Percentiles rank a stretch among this genome's conserved stretches.
These are phyloP conservation scores for Talinum fruticosum DNA, from an alignment of 148 eudicot genomes.

Conservation along the genomic window DNA sequence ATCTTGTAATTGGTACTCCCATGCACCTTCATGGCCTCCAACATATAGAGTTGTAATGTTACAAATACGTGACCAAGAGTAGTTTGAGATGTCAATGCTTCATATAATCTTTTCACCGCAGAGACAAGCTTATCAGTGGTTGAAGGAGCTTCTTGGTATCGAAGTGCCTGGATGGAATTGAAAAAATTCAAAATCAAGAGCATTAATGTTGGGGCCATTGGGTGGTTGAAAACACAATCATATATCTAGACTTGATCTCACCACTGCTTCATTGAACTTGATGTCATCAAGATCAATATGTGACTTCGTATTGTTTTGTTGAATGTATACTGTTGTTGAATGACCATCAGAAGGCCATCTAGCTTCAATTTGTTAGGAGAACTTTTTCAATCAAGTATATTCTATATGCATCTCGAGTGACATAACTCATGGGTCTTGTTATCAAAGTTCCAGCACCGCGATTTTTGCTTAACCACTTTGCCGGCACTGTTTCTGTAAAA, in stretches of 20 bases:
- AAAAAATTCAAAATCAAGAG: slow-evolving; percentile 13
- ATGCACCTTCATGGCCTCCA: too few relatives aligned
- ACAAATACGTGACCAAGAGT: slow-evolving; percentile 11
- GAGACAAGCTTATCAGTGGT: slow-evolving; percentile 4
- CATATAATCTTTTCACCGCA: slow-evolving; percentile 3
- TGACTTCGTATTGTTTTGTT: slow-evolving; percentile 9
- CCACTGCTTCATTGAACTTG: too few relatives aligned
- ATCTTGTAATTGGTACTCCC: too few relatives aligned
- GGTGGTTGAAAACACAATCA: neutral
- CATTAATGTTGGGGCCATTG: slow-evolving; percentile 11
- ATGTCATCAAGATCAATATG: neutral
- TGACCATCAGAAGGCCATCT: neutral
- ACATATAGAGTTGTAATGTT: slow-evolving; percentile 11
- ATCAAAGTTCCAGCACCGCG: slow-evolving; percentile 8
- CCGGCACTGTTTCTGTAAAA: neutral
- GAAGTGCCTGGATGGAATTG: slow-evolving; percentile 17
- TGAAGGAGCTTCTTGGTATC: slow-evolving; percentile 7
- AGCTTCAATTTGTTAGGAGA: neutral
- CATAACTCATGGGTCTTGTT: neutral
- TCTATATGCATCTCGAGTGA: neutral
- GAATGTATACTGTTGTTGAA: slow-evolving; percentile 1
- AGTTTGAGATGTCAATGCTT: neutral
- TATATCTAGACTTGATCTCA: neutral
- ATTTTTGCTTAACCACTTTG: slow-evolving; percentile 7
- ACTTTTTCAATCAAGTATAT: slow-evolving; percentile 8